A percentile compares a stretch with the other conserved stretches of the same genome.
Conservation (phyloP, 192 early-diverging fungal genomes). For the Umbelopsis isabellina region DNA sequence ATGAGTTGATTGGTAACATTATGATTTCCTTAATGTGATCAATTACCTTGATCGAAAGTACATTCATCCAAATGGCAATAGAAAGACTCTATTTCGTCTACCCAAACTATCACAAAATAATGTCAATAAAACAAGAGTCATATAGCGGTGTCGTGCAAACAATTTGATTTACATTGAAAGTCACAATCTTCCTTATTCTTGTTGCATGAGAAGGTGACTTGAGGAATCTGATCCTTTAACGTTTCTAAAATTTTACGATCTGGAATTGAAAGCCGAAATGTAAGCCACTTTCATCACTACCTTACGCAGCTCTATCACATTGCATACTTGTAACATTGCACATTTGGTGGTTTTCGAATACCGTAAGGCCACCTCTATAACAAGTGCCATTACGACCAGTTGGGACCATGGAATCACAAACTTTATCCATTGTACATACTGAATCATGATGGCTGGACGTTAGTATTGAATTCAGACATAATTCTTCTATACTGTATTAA, state of each 20-base stretch:
- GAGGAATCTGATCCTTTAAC: slow-evolving; percentile 66
- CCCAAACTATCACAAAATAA: slow-evolving; percentile 66
- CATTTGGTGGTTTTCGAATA: slow-evolving; percentile 69
- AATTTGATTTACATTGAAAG: slow-evolving; percentile 63
- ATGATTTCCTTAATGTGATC: not conserved
- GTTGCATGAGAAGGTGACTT: slow-evolving; percentile 78
- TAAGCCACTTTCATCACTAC: not conserved
- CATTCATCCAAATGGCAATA: slow-evolving; percentile 86
- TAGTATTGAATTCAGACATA: not conserved
- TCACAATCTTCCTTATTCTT: slow-evolving; percentile 60
- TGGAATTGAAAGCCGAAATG: slow-evolving; percentile 7
- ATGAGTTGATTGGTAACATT: no score
- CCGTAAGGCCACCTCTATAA: slow-evolving; percentile 72
- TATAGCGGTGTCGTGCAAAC: no score
- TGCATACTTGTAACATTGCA: slow-evolving; percentile 72
- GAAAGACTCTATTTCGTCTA: slow-evolving; percentile 85
- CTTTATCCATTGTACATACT: slow-evolving; percentile 67
- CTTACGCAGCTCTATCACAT: not conserved
- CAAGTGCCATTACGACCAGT: slow-evolving; percentile 75
- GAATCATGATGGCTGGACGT: not conserved
- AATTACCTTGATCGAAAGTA: slow-evolving; percentile 59
- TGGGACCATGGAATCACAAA: slow-evolving; percentile 69
- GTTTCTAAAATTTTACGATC: slow-evolving; percentile 62
- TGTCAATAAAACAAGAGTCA: not conserved
- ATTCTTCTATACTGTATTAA: not conserved